Conservation (phyloP, 768 basidiomycete species). For the Boletales sp. region DNA sequence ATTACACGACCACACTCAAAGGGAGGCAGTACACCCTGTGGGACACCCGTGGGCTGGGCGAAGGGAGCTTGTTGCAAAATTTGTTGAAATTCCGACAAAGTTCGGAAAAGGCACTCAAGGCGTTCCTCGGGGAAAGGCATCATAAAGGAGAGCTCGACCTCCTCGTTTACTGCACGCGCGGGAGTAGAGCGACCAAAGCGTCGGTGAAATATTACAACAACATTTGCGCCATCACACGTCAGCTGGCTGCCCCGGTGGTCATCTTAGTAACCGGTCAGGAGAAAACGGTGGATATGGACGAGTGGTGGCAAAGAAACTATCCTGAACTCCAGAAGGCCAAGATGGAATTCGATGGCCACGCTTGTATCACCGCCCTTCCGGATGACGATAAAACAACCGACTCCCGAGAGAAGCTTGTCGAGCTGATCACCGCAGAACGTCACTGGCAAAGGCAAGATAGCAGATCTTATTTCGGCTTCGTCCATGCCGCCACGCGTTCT, state of each 20-base stretch:
- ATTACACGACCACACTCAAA: conserved; percentile 6
- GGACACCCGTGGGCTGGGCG: conserved; percentile 40
- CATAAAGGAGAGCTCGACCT: conserved; percentile 33
- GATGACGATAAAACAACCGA: conserved; percentile 4
- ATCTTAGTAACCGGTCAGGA: conserved; percentile 38
- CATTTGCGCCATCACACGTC: conserved; percentile 36
- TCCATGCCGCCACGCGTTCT: background rate
- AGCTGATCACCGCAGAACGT: conserved; percentile 8
- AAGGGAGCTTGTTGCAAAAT: conserved; percentile 14
- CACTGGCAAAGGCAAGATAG: conserved; percentile 4
- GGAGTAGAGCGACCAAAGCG: conserved; percentile 29
- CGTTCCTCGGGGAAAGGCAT: conserved; percentile 19
- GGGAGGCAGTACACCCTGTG: conserved; percentile 18
- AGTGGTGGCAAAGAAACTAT: conserved; percentile 32
- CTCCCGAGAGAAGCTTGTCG: conserved; percentile 13
- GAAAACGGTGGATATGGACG: conserved; percentile 21
- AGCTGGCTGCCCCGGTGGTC: conserved; percentile 32
- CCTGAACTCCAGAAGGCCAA: conserved; percentile 14
- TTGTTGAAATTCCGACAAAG: conserved; percentile 6
- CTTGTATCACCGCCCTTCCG: conserved; percentile 34
- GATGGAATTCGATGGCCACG: conserved; percentile 36
- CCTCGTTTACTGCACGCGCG: conserved; percentile 37
- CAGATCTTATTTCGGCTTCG: conserved; percentile 11
- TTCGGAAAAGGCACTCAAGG: conserved; percentile 18
- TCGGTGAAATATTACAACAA: conserved; percentile 30